Base-by-base conservation (phyloP, 352 stramenopile species). In the Elongisporangium prolatum region DNA sequence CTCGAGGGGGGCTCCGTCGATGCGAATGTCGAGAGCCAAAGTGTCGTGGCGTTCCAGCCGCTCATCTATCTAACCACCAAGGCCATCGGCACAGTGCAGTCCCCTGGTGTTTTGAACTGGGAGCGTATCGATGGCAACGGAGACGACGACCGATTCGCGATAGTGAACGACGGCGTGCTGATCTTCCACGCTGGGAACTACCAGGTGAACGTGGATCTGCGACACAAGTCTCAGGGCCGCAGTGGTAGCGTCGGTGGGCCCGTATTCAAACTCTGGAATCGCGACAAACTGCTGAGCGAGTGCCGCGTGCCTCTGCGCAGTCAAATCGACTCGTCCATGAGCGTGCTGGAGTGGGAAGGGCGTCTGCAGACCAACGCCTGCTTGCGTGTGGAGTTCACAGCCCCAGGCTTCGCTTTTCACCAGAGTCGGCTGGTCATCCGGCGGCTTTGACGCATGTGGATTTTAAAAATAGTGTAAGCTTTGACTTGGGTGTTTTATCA, bases 181-280 rank as follows among this genome's bases (percentile, higher is more conserved):
- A 61, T 80, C 47, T 22, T 67, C 37, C 57, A 67, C 14, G 66
- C 72, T 17, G 72, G 69, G 17, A 61, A 47, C 40, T 80, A 75
- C 61, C 69, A 80, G 60, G 38, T 80, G 34, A 80, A 80, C 40
- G 56, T 80, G 40, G 72, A 80, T 52, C 38, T 80, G 50, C 55
- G 71, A 49, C 72, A 80, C 50, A 75, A 63, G 22, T 68, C 73
- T 34, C 68, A 65, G 44, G 60, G 62, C 48, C 65, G 74, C 53
- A 68, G 68, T 50, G 71, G 67, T 52, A 73, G 65, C 14, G 65
- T 62, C 54, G 28, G 28, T 13, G 28, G 28, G 1, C 28, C 28
- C 28, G 51, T 64, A 7, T 80, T 75, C 59, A 75, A 74, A 47
- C 48, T 75, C 14, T 80, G 72, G 72, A 52, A 72, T 28, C 59